A percentile compares a stretch with the other conserved stretches of the same genome.
These are phyloP conservation scores for Candida freyschussii DNA, from an alignment of 1,139 yeast genomes.

Conservation along the genomic window DNA sequence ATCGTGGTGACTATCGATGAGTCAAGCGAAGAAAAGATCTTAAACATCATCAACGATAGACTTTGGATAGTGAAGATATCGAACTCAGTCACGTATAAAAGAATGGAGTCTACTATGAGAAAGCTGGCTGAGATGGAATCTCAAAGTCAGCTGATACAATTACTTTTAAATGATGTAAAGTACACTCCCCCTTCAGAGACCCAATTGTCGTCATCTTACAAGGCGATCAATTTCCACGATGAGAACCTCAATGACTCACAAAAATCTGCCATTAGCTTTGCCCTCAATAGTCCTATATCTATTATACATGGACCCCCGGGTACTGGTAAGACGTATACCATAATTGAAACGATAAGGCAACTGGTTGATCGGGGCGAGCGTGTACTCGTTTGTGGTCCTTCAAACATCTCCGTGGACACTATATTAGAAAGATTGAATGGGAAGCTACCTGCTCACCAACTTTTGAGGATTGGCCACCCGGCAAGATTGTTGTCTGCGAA, in stretches of 20 bases:
- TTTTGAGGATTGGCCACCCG: constrained; percentile 89
- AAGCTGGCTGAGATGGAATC: constrained; percentile 45
- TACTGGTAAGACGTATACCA: constrained; percentile 78
- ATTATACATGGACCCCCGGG: constrained; percentile 80
- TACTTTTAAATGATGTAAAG: constrained; percentile 41
- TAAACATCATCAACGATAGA: constrained; percentile 41
- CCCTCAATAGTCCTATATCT: constrained; percentile 45
- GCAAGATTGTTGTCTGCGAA: constrained; percentile 69
- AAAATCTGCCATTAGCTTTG: constrained; percentile 52
- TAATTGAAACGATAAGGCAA: constrained; percentile 81
- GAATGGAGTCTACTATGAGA: constrained; percentile 79
- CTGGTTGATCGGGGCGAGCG: constrained; percentile 51
- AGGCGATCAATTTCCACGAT: constrained; percentile 41
- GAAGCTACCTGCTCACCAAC: constrained; percentile 43
- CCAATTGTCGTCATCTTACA: constrained; percentile 7
- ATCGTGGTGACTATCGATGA: constrained; percentile 64
- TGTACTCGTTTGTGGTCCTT: constrained; percentile 89
- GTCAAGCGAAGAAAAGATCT: constrained; percentile 38
- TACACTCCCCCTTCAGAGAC: constrained; percentile 26
- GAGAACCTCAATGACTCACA: constrained; percentile 64
- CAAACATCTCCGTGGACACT: constrained; percentile 93
- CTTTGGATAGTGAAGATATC: constrained; percentile 65
- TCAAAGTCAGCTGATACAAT: constrained; percentile 35
- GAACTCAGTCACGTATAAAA: constrained; percentile 63
- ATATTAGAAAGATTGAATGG: constrained; percentile 65